Percentiles rank a stretch among this genome's conserved stretches.
Evolutionary conservation across 805 yeast species (phyloP).

Genomic region (Hanseniaspora pseudoguilliermondii): DNA sequence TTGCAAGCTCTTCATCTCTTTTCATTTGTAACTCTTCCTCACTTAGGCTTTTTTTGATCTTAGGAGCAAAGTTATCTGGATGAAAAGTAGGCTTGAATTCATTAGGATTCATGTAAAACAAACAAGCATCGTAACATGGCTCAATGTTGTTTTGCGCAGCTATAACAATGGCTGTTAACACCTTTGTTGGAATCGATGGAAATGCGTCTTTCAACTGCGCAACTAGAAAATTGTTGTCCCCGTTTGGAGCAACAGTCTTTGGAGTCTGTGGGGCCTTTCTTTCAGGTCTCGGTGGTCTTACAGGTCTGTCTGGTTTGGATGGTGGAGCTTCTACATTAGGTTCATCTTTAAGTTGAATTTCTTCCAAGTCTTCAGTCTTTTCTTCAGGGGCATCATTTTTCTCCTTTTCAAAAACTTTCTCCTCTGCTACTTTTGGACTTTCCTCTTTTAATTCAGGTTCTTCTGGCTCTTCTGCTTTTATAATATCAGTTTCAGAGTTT

Average conservation of each 20-base stretch:
- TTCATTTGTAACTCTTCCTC: constrained; percentile 34
- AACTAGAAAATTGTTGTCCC: constrained; percentile 20
- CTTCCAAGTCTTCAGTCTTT: neutral
- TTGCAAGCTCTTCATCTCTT: constrained; percentile 75
- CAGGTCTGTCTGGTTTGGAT: neutral
- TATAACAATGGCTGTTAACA: constrained; percentile 64
- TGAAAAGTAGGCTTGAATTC: constrained; percentile 15
- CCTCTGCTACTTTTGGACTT: constrained; percentile 14
- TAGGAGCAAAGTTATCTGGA: constrained; percentile 19
- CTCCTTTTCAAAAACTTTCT: constrained; percentile 11
- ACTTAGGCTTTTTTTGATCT: neutral
- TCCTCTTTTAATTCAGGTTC: constrained; percentile 1
- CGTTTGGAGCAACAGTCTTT: constrained; percentile 6
- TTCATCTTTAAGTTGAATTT: neutral
- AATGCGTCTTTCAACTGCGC: constrained; percentile 71
- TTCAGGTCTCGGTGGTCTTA: constrained; percentile 18
- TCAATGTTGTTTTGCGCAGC: constrained; percentile 75
- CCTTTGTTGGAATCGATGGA: constrained; percentile 60
- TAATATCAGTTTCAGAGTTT: neutral
- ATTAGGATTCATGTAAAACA: constrained; percentile 62
- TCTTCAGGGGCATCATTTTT: constrained; percentile 1
- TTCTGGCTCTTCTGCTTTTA: neutral
- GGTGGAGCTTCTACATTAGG: neutral
- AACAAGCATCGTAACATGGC: constrained; percentile 77
- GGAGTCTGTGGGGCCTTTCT: constrained; percentile 16